Evolutionary conservation across 2,329 filamentous ascomycete species (phyloP), one percentile per base, ranked within the genome.

Genomic region (Colletotrichum phormii): DNA sequence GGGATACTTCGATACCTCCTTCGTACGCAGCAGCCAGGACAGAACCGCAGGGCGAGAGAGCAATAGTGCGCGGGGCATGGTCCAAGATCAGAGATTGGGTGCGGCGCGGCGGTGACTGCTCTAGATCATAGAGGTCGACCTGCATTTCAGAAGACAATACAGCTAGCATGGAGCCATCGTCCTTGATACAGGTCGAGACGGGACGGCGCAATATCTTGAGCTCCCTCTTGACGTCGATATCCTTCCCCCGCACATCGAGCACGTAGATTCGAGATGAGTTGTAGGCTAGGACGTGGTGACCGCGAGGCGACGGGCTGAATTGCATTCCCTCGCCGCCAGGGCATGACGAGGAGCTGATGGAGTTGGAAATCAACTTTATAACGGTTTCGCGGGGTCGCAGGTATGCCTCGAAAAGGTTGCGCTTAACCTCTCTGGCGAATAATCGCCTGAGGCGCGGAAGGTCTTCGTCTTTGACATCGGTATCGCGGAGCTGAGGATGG

Each of bases 221-320:
- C 81, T 97, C 94, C 75, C 95, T 89, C 79, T 89, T 89, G 37
- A 96, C 92, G 15, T 86, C 84, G 22, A 95, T 83, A 6, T 88
- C 85, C 49, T 89, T 82, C 1, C 86, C 86, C 26, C 89, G 87
- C 4, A 94, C 86, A 79, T 96, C 92, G 64, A 97, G 85, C 42
- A 97, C 89, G 77, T 95, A 93, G 75, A 97, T 94, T 70, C 95
- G 89, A 13, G 94, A 95, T 49, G 95, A 97, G 81, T 94, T 97
- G 81, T 95, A 94, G 64, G 93, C 94, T 53, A 97, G 88, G 35
- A 97, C 83, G 76, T 92, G 90, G 76, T 92, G 91, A 2, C 94
- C 94, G 66, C 89, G 90, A 6, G 94, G 91, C 2, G 95, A 97
- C 72, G 94, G 90, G 74, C 89, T 91, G 81, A 97, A 97, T 67